phyloP scores from a whole-genome alignment of 768 basidiomycete species.

The Lyophyllum shimeji region DNA sequence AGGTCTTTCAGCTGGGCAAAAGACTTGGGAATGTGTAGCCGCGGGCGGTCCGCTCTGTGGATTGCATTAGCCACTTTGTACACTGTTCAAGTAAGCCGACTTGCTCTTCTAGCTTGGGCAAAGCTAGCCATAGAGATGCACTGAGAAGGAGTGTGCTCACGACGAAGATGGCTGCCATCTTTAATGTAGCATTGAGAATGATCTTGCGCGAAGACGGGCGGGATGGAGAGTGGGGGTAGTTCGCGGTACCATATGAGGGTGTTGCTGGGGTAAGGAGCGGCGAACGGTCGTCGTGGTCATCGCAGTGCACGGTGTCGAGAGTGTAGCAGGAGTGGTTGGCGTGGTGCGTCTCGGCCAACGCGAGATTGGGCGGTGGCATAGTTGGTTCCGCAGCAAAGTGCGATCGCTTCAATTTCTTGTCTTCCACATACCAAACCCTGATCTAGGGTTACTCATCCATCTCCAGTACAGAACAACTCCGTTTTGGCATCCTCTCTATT shows the following conservation, averaged over 20 bases:
- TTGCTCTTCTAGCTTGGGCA: slow-evolving; percentile 78
- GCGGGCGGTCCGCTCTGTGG: slow-evolving; percentile 67
- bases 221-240: slow-evolving; percentile 36
- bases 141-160: slow-evolving; percentile 70
- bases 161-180: slow-evolving; percentile 79
- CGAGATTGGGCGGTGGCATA: slow-evolving; percentile 22
- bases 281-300: slow-evolving; percentile 33
- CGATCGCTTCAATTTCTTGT: not conserved
- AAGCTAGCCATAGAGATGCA: slow-evolving; percentile 74
- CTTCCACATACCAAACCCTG: slow-evolving; percentile 10
- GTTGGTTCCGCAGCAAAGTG: slow-evolving; percentile 13
- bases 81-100: slow-evolving; percentile 27
- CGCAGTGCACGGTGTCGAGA: slow-evolving; percentile 53
- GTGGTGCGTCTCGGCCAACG: slow-evolving; percentile 22
- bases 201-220: slow-evolving; percentile 52
- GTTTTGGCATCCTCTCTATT: not conserved
- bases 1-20: slow-evolving; percentile 86
- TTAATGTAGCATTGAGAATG: slow-evolving; percentile 78
- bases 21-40: slow-evolving; percentile 82
- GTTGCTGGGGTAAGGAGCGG: slow-evolving; percentile 46
- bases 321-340: slow-evolving; percentile 50
- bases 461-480: not conserved
- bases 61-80: slow-evolving; percentile 13
- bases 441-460: slow-evolving; percentile 14
- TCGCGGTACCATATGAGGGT: slow-evolving; percentile 53